Percentiles rank a stretch among this genome's conserved stretches.
phyloP scores from a whole-genome alignment of 192 early-diverging fungal species.

The Chytriomyces sp. region DNA sequence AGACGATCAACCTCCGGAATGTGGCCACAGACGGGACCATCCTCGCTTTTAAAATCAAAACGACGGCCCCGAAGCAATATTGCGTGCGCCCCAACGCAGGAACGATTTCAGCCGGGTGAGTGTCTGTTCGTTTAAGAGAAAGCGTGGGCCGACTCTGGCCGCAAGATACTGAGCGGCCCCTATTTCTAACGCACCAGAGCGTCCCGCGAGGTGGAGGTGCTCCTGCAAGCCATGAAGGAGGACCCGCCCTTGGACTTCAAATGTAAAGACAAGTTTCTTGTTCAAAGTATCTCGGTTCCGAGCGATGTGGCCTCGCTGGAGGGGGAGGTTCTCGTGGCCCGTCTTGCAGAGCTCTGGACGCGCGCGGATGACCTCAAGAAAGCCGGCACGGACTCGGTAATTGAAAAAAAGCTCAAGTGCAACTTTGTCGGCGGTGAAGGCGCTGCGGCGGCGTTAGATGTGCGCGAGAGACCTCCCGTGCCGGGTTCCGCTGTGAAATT shows the following conservation, averaged over 20 bases:
- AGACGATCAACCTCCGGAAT: conserved; percentile 45
- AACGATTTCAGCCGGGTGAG: conserved; percentile 66
- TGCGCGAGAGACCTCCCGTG: not conserved
- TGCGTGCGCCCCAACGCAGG: conserved; percentile 95
- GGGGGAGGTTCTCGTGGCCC: conserved; percentile 49
- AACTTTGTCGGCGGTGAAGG: no score
- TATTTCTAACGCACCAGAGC: no score
- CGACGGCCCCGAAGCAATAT: conserved; percentile 96
- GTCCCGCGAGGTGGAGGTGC: conserved; percentile 76
- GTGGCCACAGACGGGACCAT: conserved; percentile 48
- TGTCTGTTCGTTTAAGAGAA: no score
- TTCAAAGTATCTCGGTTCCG: conserved; percentile 77
- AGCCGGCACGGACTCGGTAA: conserved; percentile 32
- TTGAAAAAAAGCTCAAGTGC: conserved; percentile 51
- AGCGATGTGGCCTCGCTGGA: conserved; percentile 66
- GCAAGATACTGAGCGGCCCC: no score
- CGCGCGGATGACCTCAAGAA: conserved; percentile 51
- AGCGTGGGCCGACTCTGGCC: no score
- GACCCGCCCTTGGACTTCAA: conserved; percentile 79
- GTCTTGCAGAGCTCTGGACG: conserved; percentile 48
- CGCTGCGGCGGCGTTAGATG: not conserved
- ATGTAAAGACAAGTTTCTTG: conserved; percentile 96
- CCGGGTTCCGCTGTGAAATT: conserved; percentile 6
- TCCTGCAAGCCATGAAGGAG: conserved; percentile 86
- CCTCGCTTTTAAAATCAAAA: conserved; percentile 98